Evolutionary conservation across 306 rosid genomes (phyloP), one percentile per base, ranked within the genome.

Genomic region (Echinosophora koreensis): DNA sequence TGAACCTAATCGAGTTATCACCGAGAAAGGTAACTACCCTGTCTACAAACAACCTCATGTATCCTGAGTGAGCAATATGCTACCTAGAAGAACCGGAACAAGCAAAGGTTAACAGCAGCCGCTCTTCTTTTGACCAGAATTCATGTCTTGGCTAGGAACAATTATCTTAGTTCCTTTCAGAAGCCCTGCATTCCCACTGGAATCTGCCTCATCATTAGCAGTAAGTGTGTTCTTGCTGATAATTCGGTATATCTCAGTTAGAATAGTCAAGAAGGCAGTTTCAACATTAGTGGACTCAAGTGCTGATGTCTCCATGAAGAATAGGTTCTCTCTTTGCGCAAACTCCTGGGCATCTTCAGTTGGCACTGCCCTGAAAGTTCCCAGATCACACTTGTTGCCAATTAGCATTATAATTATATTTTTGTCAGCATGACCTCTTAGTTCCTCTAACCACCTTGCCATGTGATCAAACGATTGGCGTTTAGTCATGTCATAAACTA

Each of bases 251-350:
- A 90, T 94, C 87, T 92, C 92, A 6, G 85, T 84, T 67, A 94
- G 78, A 71, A 94, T 85, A 0, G n/a, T n/a, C n/a, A n/a, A n/a
- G n/a, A n/a, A n/a, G n/a, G n/a, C n/a, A n/a, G n/a, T n/a, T n/a
- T n/a, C 98, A 8, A 94, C 97, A 49, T 94, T 94, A 34, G 97
- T 94, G 35, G 98, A 80, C 71, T 94, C 93, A 8, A 91, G 92
- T 38, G 98, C 98, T 10, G 97, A 94, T 58, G 97, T 94, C 85
- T 94, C 98, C 95, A 88, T 94, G 44, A 94, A 94, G 83, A 94
- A 94, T 9, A 94, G 87, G 76, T 94, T 94, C 80, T 94, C 98
- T 81, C 94, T 85, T 80, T 92, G 89, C 9, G 98, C 98, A 64
- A 92, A 90, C 76, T 94, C 98, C 54, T 94, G 92, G 8, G 96